A percentile compares a stretch with the other conserved stretches of the same genome.
phyloP scores from a whole-genome alignment of 2,329 filamentous ascomycete species.

The Phialemoniopsis sp. region DNA sequence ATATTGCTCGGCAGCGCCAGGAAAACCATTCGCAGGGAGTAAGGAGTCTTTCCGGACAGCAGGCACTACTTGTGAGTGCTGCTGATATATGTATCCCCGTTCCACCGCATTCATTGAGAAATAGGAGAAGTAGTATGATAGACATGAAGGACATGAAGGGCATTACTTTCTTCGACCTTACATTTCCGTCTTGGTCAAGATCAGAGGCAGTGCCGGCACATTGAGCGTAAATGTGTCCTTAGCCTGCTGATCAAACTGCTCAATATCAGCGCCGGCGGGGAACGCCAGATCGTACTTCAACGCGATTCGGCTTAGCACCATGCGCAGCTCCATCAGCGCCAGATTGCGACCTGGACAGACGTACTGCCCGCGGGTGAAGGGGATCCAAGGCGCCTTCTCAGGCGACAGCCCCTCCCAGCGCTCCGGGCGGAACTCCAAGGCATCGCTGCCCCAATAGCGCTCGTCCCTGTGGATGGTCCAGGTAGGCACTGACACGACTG shows the following conservation, averaged over 20 bases:
- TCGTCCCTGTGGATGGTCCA: constrained; percentile 10
- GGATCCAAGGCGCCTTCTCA: constrained; percentile 10
- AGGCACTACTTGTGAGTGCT: too few relatives aligned
- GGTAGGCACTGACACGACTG: constrained; percentile 3
- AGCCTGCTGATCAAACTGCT: neutral
- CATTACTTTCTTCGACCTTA: too few relatives aligned
- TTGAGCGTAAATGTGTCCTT: constrained; percentile 1
- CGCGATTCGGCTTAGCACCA: constrained; percentile 8
- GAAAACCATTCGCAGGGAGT: too few relatives aligned
- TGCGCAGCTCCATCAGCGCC: constrained; percentile 10
- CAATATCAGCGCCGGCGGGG: neutral
- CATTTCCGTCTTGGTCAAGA: too few relatives aligned
- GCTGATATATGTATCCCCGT: too few relatives aligned
- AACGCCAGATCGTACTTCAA: constrained; percentile 5
- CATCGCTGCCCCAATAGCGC: constrained; percentile 9
- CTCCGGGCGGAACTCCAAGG: constrained; percentile 10
- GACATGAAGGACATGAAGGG: too few relatives aligned
- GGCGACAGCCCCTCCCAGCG: constrained; percentile 8
- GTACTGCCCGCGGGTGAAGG: constrained; percentile 10
- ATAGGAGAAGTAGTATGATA: too few relatives aligned
- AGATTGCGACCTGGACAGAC: constrained; percentile 9
- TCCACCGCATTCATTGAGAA: too few relatives aligned
- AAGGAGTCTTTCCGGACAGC: too few relatives aligned
- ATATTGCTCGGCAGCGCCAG: too few relatives aligned
- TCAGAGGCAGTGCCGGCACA: neutral